These are phyloP conservation scores for Poteriospumella lacustris DNA, from an alignment of 108 stramenopile species.

Conservation along the genomic window DNA sequence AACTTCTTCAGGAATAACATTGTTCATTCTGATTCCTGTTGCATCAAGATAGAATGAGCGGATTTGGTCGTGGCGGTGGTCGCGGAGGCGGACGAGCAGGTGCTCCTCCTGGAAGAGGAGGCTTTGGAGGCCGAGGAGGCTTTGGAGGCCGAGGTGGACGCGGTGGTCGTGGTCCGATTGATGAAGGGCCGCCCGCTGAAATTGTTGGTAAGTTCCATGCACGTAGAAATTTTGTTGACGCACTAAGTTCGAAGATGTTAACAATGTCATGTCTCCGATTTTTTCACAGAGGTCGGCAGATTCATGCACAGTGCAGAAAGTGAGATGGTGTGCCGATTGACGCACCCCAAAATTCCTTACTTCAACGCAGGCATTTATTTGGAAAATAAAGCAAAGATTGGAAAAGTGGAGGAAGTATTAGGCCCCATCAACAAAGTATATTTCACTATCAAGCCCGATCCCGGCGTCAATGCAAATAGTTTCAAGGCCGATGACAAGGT, in stretches of 20 bases:
- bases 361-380: constrained; percentile 96
- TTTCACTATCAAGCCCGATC: constrained; percentile 93
- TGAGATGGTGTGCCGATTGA: constrained; percentile 60
- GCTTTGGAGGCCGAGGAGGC: constrained; percentile 37
- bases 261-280: background rate
- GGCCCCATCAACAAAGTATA: constrained; percentile 83
- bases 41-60: background rate
- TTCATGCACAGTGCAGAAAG: constrained; percentile 54
- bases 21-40: too few relatives aligned
- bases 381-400: constrained; percentile 94
- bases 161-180: constrained; percentile 37
- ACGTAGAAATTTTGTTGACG: background rate
- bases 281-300: constrained; percentile 40
- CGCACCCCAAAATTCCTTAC: constrained; percentile 79
- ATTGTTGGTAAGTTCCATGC: constrained; percentile 44
- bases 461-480: constrained; percentile 77
- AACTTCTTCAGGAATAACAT: too few relatives aligned
- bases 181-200: constrained; percentile 56
- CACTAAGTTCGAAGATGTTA: background rate
- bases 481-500: constrained; percentile 80
- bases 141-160: constrained; percentile 42
- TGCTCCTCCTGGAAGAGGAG: constrained; percentile 37
- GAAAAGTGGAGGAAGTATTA: constrained; percentile 95
- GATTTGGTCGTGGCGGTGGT: background rate
- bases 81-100: constrained; percentile 13